Evolutionary conservation across 257 asterid genomes (phyloP).

Genomic region (Rubia yunnanensis): DNA sequence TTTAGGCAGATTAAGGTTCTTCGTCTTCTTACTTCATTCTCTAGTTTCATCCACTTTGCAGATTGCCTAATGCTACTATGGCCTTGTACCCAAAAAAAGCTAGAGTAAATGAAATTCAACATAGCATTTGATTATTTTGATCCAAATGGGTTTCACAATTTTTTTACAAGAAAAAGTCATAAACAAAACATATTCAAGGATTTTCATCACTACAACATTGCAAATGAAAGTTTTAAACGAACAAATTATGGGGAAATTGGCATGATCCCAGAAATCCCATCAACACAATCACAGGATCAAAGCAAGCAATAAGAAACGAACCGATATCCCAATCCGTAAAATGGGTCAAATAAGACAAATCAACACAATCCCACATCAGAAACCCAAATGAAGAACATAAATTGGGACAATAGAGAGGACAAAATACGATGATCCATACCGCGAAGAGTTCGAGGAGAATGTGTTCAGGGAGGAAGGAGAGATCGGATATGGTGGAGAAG

Average conservation of each 20-base stretch:
- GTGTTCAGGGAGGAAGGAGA: conserved; percentile 80
- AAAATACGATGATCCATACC: conserved; percentile 26
- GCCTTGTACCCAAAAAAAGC: neutral
- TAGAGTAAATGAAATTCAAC: too few species aligned
- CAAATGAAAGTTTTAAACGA: neutral
- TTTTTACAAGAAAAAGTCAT: too few species aligned
- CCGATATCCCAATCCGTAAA: neutral
- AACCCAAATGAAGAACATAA: neutral
- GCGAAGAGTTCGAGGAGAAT: conserved; percentile 61
- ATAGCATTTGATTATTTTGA: neutral
- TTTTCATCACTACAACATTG: neutral
- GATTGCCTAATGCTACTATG: neutral
- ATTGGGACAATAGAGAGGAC: neutral
- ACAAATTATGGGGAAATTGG: neutral
- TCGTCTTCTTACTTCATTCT: neutral
- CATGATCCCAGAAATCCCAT: neutral
- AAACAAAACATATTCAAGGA: neutral
- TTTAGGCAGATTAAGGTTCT: neutral
- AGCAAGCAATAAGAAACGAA: too few species aligned
- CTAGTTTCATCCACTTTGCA: neutral
- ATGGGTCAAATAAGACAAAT: neutral
- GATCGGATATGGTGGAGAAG: conserved; percentile 53
- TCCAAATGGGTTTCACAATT: neutral
- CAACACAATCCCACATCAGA: neutral
- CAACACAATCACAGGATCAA: neutral